phyloP scores from a whole-genome alignment of 2,329 filamentous ascomycete species.

The Teratosphaeria gauchensis region DNA sequence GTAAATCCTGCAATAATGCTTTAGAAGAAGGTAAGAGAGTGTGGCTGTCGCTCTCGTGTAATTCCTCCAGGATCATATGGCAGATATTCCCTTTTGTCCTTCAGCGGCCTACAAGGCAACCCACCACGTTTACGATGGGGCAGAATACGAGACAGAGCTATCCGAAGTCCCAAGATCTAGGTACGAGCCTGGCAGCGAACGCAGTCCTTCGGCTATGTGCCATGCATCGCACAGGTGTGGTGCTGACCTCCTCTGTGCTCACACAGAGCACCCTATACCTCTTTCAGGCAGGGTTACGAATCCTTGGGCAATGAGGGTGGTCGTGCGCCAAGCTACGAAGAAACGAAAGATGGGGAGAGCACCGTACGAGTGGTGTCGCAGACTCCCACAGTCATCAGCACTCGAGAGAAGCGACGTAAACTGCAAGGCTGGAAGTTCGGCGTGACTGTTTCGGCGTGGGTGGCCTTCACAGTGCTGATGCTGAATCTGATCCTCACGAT shows the following conservation, averaged over 20 bases:
- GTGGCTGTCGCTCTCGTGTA: too few relatives aligned
- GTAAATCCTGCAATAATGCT: too few relatives aligned
- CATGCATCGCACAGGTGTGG: background rate
- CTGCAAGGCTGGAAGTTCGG: conserved; percentile 24
- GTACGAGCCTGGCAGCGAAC: background rate
- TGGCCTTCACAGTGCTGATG: conserved; percentile 6
- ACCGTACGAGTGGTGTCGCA: background rate
- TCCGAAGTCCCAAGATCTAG: conserved; percentile 3
- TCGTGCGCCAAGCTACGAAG: background rate
- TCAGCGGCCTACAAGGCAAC: background rate
- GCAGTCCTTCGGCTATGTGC: background rate
- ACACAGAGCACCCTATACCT: conserved; percentile 6
- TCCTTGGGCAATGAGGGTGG: conserved; percentile 2
- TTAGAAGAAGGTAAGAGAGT: too few relatives aligned
- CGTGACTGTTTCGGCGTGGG: conserved; percentile 5
- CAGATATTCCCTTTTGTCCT: too few relatives aligned
- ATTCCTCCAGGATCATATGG: too few relatives aligned
- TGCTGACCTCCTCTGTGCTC: background rate
- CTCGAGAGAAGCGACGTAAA: conserved; percentile 4
- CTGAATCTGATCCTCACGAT: conserved; percentile 10
- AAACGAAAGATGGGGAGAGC: background rate
- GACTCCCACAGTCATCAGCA: background rate
- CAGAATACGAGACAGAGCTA: conserved; percentile 5
- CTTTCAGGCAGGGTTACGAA: conserved; percentile 1
- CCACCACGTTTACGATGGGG: conserved; percentile 4